phyloP scores from a whole-genome alignment of 129 eudicot species.

The Dittrichia graveolens region DNA sequence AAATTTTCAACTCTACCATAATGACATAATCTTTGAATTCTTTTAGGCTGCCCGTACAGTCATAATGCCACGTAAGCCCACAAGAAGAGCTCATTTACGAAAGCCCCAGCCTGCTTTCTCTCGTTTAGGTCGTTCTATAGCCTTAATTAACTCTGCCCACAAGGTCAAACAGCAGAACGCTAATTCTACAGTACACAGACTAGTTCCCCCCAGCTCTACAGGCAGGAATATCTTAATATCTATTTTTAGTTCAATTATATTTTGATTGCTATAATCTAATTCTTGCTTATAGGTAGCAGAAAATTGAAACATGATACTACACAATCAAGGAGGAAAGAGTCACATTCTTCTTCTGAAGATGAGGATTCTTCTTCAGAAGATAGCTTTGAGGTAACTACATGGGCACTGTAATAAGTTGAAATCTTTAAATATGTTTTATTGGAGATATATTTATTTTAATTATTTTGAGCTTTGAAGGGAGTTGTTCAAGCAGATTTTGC shows the following conservation, averaged over 20 bases:
- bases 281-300: slow-evolving; percentile 37
- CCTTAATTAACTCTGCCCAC: slow-evolving; percentile 38
- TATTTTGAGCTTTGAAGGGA: slow-evolving; percentile 51
- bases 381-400: slow-evolving; percentile 48
- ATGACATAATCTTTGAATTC: not conserved
- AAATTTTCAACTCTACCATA: slow-evolving; percentile 4
- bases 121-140: slow-evolving; percentile 61
- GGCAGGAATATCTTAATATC: slow-evolving; percentile 28
- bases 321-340: slow-evolving; percentile 28
- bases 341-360: slow-evolving; percentile 33
- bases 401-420: not conserved
- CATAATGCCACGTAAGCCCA: slow-evolving; percentile 68
- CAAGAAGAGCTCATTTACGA: slow-evolving; percentile 33
- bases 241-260: slow-evolving; percentile 4
- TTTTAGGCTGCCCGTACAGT: slow-evolving; percentile 15
- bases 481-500: slow-evolving; percentile 93
- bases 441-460: not conserved
- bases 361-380: slow-evolving; percentile 48
- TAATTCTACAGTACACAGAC: slow-evolving; percentile 19
- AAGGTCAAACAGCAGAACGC: slow-evolving; percentile 32
- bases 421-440: not conserved
- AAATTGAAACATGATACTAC: slow-evolving; percentile 19
- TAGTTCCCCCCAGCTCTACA: slow-evolving; percentile 27
- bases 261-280: not conserved
- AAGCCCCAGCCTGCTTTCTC: slow-evolving; percentile 59